Evolutionary conservation across 345 rosid genomes (phyloP), one percentile per base, ranked within the genome.

Genomic region (Eucalyptus erythrocorys): DNA sequence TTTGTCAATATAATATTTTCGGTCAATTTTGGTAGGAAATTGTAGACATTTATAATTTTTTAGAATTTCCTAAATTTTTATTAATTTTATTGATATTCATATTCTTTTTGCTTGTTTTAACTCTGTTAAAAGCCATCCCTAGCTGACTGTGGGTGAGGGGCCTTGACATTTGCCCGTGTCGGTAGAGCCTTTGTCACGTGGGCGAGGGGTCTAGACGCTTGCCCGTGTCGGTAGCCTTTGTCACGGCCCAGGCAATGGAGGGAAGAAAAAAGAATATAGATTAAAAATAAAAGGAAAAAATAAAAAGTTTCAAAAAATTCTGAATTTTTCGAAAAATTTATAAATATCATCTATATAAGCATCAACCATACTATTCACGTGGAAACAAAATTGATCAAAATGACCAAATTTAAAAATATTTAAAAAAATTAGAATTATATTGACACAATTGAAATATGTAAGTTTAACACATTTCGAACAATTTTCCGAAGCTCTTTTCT

Each of bases 291-390:
- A 12, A 57, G 10, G 8, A 57, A 53, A 17, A 53, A 6, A 30
- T 12, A 61, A 66, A 15, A 66, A 15, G 17, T n/a, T 51, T 51
- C 2, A 51, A n/a, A 66, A 15, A 8, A 66, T 32, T 66, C 1
- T 0, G 32, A 32, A 1, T 32, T 15, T 15, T 68, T 34, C 3
- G 24, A 17, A n/a, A 76, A 76, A 34, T 16, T 68, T 68, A 11
- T 4, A 66, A 66, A 66, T 19, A 32, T 32, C 19, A 4, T 71
- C 2, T 4, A 34, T 1, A 2, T 71, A 0, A 71, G 4, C 13
- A 0, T 3, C 0, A 30, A 13, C 1, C 7, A 27, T 27, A 1
- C 16, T 59, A 61, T 6, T 6, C 2, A 27, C 1, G 2, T 12
- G 7, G 30, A 13, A 1, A 0, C 0, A 61, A 61, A 59, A 59